Evolutionary conservation across 352 stramenopile species (phyloP), one percentile per base, ranked within the genome.

Genomic region (Pythium apleroticum): DNA sequence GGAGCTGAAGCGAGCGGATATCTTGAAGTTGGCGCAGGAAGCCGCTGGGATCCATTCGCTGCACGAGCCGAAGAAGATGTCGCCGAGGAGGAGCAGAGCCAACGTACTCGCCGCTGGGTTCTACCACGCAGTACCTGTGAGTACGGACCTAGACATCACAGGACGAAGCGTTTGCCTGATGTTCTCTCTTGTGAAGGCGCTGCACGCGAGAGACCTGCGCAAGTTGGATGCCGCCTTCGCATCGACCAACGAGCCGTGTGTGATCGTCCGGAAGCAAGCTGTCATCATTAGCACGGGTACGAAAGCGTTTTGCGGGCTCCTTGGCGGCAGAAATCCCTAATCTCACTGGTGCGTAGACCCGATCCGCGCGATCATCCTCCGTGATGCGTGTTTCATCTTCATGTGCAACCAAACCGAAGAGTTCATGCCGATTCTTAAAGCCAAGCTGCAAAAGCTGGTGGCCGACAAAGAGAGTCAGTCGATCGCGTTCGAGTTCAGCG

Each of bases 161-260:
- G 30, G 30, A 33, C 30, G 5, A 33, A 33, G 10, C 30, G 10
- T 33, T 33, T 5, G 10, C 30, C 41, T 46, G 39, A 46, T 4
- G 2, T 14, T 28, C 20, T 20, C 4, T 5, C 20, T 49, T 49
- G 19, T 15, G 17, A 6, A 49, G 41, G 41, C 41, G 9, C 41
- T 93, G 19, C 84, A 93, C 59, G 81, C 81, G 6, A 81, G 84
- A 37, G 84, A 93, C 69, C 84, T 93, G 61, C 80, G 84, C 53
- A 77, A 87, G 52, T 74, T 93, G 60, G 84, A 90, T 39, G 86
- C 84, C 10, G 80, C 80, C 10, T 93, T 93, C 49, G 79, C 83
- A 1, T 78, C 89, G 22, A 87, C 76, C 3, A 89, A 89, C 31
- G 81, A 93, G 56, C 80, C 84, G 52, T 89, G 80, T 3, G 86